Conservation (phyloP, 345 rosid species). For the Acer yangbiense region DNA sequence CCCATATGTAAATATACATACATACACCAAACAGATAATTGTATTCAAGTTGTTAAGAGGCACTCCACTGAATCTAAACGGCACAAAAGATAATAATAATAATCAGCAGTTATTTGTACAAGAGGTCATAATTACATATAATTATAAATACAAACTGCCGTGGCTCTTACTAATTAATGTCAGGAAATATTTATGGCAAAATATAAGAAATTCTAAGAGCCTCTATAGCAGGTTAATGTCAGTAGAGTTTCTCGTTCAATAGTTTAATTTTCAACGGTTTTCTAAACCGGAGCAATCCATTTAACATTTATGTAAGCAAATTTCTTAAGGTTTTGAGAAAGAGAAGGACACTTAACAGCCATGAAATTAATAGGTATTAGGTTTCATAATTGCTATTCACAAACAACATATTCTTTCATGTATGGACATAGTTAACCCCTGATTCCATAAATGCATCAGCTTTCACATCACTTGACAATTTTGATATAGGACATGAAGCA, state of each 20-base stretch:
- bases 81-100: not conserved
- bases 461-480: not conserved
- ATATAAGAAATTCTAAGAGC: not conserved
- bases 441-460: not conserved
- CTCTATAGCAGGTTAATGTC: not conserved
- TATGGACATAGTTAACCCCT: not conserved
- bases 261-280: not conserved
- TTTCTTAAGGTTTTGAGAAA: not conserved
- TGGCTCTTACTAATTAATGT: not conserved
- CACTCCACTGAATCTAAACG: not conserved
- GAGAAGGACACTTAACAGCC: not conserved
- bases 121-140: not conserved
- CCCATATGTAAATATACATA: slow-evolving; percentile 13
- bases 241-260: not conserved
- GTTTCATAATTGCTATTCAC: not conserved
- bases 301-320: not conserved
- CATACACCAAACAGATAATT: not conserved
- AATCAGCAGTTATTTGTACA: not conserved
- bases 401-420: not conserved
- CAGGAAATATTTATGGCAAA: not conserved
- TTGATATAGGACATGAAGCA: not conserved
- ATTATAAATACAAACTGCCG: not conserved
- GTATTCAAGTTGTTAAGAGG: not conserved
- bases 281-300: not conserved
- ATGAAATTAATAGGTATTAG: not conserved